Percentiles rank a stretch among this genome's conserved stretches.
Conservation (phyloP, 2,329 filamentous ascomycete species). For the Ceratocystis ficicola region DNA sequence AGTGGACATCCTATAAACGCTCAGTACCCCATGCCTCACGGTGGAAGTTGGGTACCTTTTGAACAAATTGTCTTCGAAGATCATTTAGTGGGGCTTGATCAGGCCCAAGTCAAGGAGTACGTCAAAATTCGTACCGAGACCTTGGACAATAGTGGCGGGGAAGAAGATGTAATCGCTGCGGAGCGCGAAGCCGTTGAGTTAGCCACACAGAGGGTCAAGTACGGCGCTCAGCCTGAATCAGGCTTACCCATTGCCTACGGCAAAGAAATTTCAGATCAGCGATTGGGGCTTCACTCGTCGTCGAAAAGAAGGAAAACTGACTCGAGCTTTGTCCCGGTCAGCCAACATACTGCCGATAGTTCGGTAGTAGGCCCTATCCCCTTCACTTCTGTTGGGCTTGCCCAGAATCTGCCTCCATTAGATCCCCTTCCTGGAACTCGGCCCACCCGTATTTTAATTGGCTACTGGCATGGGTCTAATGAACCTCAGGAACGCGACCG, state of each 20-base stretch:
- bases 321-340: constrained; percentile 18
- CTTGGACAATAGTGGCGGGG: constrained; percentile 28
- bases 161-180: constrained; percentile 31
- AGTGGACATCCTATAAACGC: constrained; percentile 37
- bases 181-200: constrained; percentile 37
- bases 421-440: constrained; percentile 41
- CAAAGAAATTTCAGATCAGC: constrained; percentile 23
- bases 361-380: constrained; percentile 13
- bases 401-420: constrained; percentile 23
- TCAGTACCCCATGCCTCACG: constrained; percentile 42
- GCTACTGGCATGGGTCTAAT: constrained; percentile 46
- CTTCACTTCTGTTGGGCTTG: constrained; percentile 18
- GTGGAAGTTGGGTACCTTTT: constrained; percentile 53
- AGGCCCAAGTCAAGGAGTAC: constrained; percentile 50
- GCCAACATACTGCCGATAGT: neutral
- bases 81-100: constrained; percentile 43
- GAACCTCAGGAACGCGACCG: constrained; percentile 38
- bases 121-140: constrained; percentile 41
- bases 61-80: constrained; percentile 47
- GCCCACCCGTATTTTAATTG: constrained; percentile 46
- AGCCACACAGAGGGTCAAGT: constrained; percentile 35
- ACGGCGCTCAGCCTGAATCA: constrained; percentile 35
- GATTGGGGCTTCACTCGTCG: neutral
- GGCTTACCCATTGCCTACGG: constrained; percentile 42
- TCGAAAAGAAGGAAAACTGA: constrained; percentile 22